These are phyloP conservation scores for Sclerotiophoma versabilis DNA, from an alignment of 2,329 filamentous ascomycete genomes.

Conservation along the genomic window DNA sequence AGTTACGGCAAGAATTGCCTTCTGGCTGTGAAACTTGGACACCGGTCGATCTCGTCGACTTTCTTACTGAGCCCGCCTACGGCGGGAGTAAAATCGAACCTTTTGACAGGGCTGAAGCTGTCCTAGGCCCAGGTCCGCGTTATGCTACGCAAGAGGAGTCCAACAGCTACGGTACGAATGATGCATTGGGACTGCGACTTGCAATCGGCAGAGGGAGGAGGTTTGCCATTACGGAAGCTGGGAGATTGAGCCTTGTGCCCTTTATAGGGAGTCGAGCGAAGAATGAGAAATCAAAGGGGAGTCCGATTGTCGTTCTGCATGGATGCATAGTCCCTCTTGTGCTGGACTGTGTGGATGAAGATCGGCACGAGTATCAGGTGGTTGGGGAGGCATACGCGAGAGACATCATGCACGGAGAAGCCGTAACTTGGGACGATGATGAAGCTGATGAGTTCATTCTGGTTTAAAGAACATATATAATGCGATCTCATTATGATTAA, in stretches of 20 bases:
- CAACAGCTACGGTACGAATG: background rate
- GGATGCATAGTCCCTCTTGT: conserved; percentile 27
- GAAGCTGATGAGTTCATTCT: conserved; percentile 19
- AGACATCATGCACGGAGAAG: conserved; percentile 26
- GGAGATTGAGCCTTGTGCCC: conserved; percentile 21
- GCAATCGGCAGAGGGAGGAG: conserved; percentile 19
- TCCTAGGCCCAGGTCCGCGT: background rate
- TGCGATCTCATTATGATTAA: conserved; percentile 13
- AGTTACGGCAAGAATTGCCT: conserved; percentile 13
- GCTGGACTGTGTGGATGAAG: conserved; percentile 14
- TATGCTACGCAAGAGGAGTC: too few species aligned
- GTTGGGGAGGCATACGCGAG: conserved; percentile 27
- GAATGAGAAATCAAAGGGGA: conserved; percentile 3
- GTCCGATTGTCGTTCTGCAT: conserved; percentile 22
- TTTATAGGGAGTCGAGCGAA: conserved; percentile 14
- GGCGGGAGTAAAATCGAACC: conserved; percentile 9
- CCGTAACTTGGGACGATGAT: conserved; percentile 15
- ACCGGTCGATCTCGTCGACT: conserved; percentile 14
- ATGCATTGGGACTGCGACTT: conserved; percentile 1
- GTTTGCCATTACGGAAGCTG: conserved; percentile 20
- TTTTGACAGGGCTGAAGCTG: background rate
- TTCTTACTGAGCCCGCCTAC: conserved; percentile 12
- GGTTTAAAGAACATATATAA: conserved; percentile 16
- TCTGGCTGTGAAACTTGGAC: conserved; percentile 13
- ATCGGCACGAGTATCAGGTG: conserved; percentile 19